phyloP scores from a whole-genome alignment of 306 rosid genomes.

The Castanopsis chinensis region DNA sequence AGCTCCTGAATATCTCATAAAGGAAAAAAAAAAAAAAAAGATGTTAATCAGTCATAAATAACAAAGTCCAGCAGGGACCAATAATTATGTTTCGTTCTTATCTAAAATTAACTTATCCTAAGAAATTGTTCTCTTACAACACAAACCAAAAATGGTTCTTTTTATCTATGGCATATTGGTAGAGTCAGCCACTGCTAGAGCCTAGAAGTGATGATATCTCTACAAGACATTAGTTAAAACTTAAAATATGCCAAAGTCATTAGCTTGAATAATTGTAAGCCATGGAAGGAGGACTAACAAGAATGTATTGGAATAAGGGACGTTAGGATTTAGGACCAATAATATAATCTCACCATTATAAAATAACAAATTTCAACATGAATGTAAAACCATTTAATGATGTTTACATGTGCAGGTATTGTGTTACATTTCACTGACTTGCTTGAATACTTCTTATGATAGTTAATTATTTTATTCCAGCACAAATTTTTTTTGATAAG shows the following conservation, averaged over 20 bases:
- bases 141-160: neutral
- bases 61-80: neutral
- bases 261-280: neutral
- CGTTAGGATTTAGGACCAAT: neutral
- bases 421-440: neutral
- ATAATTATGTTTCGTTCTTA: neutral
- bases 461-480: too few relatives aligned
- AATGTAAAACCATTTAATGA: neutral
- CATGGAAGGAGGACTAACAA: neutral
- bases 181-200: neutral
- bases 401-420: neutral
- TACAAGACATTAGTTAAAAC: neutral
- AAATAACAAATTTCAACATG: neutral
- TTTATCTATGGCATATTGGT: neutral
- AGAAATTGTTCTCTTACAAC: neutral
- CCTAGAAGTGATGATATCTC: neutral
- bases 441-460: neutral
- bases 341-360: neutral
- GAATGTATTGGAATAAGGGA: neutral
- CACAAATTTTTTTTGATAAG: too few relatives aligned
- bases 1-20: slow-evolving; percentile 7
- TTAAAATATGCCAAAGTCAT: neutral
- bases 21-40: neutral
- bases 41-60: neutral
- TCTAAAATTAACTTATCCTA: neutral